Conservation (phyloP, 2,329 filamentous ascomycete genomes). For the Colletotrichum cuscutae region DNA sequence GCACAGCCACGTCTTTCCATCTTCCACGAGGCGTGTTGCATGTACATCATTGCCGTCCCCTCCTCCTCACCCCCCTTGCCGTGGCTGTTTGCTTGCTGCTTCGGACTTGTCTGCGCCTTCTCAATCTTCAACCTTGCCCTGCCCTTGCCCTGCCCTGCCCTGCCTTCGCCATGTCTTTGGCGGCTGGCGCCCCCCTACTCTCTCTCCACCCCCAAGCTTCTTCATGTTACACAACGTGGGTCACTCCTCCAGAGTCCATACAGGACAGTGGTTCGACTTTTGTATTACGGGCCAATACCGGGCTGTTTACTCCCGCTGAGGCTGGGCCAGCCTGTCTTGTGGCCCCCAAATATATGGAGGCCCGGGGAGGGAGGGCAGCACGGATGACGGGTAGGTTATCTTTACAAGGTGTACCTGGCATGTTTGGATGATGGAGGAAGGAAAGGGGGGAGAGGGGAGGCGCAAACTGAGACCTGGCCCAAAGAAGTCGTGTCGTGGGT, state of each 20-base stretch:
- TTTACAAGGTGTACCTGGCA: no score
- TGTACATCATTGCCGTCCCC: not conserved
- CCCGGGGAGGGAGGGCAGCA: not conserved
- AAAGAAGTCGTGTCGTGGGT: not conserved
- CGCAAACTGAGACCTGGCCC: not conserved
- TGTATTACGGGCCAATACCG: not conserved
- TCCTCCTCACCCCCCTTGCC: not conserved
- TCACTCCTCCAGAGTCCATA: not conserved
- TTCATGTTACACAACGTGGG: not conserved
- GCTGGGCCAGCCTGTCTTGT: not conserved
- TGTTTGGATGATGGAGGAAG: no score
- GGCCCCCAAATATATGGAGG: not conserved
- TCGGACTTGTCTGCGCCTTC: not conserved
- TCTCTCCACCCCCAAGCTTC: not conserved
- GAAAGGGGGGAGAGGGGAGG: not conserved
- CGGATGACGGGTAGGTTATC: not conserved
- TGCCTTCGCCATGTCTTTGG: not conserved
- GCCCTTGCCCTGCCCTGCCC: not conserved
- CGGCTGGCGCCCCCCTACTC: no score
- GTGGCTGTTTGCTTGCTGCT: not conserved
- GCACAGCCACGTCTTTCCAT: conserved; percentile 14
- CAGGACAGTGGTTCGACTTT: conserved; percentile 1
- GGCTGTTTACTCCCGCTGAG: not conserved
- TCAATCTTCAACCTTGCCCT: not conserved
- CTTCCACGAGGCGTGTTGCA: not conserved